phyloP scores from a whole-genome alignment of 169 alveolate species.

The Eimeria praecox region DNA sequence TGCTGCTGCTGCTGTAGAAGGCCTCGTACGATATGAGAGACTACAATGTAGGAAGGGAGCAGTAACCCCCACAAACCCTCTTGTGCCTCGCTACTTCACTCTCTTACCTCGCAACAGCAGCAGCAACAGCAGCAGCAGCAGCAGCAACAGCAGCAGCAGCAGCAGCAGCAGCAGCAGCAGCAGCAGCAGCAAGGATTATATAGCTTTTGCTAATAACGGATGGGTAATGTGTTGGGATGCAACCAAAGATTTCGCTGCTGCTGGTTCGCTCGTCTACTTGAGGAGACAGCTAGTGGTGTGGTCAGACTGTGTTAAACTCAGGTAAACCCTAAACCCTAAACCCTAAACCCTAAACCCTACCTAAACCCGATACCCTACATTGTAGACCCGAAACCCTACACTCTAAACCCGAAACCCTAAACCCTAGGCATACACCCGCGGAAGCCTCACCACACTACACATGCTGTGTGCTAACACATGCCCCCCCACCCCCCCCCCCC shows the following conservation, averaged over 20 bases:
- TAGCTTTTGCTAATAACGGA: constrained; percentile 86
- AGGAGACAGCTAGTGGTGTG: constrained; percentile 94
- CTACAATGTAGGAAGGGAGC: constrained; percentile 85
- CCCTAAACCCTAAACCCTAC: constrained; percentile 60
- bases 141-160: constrained; percentile 48
- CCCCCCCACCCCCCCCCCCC: too few species aligned
- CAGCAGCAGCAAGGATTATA: constrained; percentile 81
- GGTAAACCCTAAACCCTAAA: constrained; percentile 72
- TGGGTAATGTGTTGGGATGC: constrained; percentile 94
- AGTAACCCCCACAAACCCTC: constrained; percentile 85
- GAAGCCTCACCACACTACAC: too few species aligned
- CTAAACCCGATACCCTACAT: too few species aligned
- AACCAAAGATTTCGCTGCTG: constrained; percentile 92
- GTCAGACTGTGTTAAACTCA: constrained; percentile 95
- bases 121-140: constrained; percentile 44
- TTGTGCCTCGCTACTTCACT: constrained; percentile 62
- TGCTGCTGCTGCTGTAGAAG: constrained; percentile 46
- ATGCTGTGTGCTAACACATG: too few species aligned
- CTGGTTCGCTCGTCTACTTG: constrained; percentile 94
- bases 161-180: constrained; percentile 43
- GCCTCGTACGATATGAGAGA: constrained; percentile 82
- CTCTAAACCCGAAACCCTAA: too few species aligned
- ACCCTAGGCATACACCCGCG: too few species aligned
- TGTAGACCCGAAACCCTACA: too few species aligned
- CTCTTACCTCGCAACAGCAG: constrained; percentile 17